Percentiles rank a stretch among this genome's conserved stretches.
Evolutionary conservation across 2,329 filamentous ascomycete species (phyloP).

Genomic region (Penicillium capsulatum): DNA sequence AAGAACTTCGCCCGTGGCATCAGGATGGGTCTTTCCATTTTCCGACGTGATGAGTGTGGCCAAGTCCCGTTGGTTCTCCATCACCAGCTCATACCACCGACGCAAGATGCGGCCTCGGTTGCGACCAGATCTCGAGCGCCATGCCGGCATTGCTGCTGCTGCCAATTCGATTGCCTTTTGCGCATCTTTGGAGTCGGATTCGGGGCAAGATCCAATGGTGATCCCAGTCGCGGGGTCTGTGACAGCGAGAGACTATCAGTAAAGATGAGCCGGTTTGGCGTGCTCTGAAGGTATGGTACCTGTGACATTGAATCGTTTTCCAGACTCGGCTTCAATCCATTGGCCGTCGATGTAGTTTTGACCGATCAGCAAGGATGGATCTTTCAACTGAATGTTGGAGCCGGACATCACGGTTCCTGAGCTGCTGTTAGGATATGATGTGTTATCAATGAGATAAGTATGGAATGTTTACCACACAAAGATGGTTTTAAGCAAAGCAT

Average conservation of each 20-base stretch:
- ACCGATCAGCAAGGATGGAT: neutral
- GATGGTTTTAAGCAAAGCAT: too few relatives aligned
- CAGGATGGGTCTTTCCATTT: constrained; percentile 55
- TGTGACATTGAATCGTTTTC: neutral
- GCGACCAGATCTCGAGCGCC: too few relatives aligned
- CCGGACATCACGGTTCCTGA: too few relatives aligned
- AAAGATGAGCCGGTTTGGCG: neutral
- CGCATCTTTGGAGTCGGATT: neutral
- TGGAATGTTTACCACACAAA: too few relatives aligned
- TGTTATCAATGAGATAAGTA: too few relatives aligned
- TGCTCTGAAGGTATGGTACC: too few relatives aligned
- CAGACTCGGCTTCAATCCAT: neutral
- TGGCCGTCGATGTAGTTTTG: neutral
- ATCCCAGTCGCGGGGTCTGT: neutral
- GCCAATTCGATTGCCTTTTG: neutral
- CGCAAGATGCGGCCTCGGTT: neutral
- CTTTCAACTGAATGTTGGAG: too few relatives aligned
- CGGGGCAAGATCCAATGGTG: neutral
- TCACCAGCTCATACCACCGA: neutral
- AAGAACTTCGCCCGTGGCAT: constrained; percentile 46
- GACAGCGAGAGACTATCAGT: neutral
- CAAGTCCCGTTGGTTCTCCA: neutral
- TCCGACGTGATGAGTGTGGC: constrained; percentile 54
- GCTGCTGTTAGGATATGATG: too few relatives aligned
- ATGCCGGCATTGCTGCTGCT: too few relatives aligned